Conservation (phyloP, 2,329 filamentous ascomycete genomes). For the Stagonosporopsis tanaceti region DNA sequence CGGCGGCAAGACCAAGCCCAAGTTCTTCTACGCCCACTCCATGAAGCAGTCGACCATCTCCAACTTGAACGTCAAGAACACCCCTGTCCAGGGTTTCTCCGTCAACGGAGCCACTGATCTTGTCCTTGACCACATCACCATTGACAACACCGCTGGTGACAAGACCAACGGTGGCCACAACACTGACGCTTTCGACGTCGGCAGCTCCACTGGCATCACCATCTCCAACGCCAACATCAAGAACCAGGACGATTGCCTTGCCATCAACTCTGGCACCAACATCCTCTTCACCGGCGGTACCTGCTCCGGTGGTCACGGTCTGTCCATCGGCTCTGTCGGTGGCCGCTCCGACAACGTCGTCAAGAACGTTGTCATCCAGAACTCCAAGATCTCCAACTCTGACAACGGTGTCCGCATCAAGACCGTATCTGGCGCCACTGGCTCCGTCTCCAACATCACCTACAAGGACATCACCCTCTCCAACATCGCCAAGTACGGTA, state of each 20-base stretch:
- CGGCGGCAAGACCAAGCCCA: constrained; percentile 56
- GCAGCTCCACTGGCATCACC: constrained; percentile 56
- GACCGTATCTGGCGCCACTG: constrained; percentile 61
- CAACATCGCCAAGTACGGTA: constrained; percentile 59
- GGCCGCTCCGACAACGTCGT: constrained; percentile 64
- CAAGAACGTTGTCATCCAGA: constrained; percentile 60
- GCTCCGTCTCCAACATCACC: constrained; percentile 58
- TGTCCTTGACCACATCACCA: constrained; percentile 59
- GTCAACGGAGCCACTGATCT: constrained; percentile 56
- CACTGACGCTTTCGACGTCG: constrained; percentile 67
- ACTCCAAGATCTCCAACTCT: constrained; percentile 60
- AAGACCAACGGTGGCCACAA: constrained; percentile 53
- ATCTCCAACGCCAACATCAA: constrained; percentile 62
- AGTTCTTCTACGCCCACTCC: constrained; percentile 65
- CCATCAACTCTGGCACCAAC: constrained; percentile 63
- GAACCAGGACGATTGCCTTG: constrained; percentile 69
- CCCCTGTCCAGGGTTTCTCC: constrained; percentile 63
- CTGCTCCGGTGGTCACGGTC: constrained; percentile 64
- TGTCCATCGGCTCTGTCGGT: constrained; percentile 68
- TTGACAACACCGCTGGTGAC: constrained; percentile 66
- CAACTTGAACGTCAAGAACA: constrained; percentile 62
- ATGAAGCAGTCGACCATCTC: constrained; percentile 61
- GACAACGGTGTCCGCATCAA: constrained; percentile 68
- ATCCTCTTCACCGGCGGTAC: constrained; percentile 50
- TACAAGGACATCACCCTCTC: constrained; percentile 58